Percentiles rank a stretch among this genome's conserved stretches.
phyloP scores from a whole-genome alignment of 768 basidiomycete species.

The Auricularia sp. region DNA sequence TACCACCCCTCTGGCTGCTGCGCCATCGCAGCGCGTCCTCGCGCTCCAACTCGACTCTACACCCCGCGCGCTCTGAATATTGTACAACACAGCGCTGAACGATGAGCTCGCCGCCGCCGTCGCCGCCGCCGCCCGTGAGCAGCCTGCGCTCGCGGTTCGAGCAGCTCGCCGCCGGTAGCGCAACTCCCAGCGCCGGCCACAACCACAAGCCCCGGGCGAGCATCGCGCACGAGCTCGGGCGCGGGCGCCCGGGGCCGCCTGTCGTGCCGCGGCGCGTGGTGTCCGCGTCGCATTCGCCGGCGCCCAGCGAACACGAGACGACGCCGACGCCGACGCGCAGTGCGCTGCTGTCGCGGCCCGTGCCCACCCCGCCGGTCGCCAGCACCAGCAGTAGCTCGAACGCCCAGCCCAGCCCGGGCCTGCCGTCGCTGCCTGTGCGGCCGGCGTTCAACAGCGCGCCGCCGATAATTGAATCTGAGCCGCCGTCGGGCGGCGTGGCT shows the following conservation, averaged over 20 bases:
- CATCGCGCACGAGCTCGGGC: conserved; percentile 9
- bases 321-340: conserved; percentile 6
- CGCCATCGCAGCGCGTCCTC: too few relatives aligned
- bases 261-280: conserved; percentile 33
- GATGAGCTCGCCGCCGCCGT: not conserved
- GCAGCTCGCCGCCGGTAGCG: conserved; percentile 37
- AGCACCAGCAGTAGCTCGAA: conserved; percentile 10
- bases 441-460: conserved; percentile 2
- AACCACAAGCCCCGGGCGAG: conserved; percentile 8
- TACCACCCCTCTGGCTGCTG: too few relatives aligned
- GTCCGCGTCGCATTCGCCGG: conserved; percentile 8
- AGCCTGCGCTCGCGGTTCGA: conserved; percentile 65
- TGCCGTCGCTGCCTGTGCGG: conserved; percentile 4
- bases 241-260: conserved; percentile 18
- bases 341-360: conserved; percentile 34
- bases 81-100: too few relatives aligned
- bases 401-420: conserved; percentile 1
- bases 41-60: too few relatives aligned
- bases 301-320: conserved; percentile 11
- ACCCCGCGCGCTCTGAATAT: too few relatives aligned
- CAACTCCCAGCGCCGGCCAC: conserved; percentile 15
- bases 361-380: conserved; percentile 17
- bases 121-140: conserved; percentile 35
- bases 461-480: not conserved
- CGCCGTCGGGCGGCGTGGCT: conserved; percentile 23